phyloP scores from a whole-genome alignment of 768 basidiomycete genomes.

The Amanita jacksonii region DNA sequence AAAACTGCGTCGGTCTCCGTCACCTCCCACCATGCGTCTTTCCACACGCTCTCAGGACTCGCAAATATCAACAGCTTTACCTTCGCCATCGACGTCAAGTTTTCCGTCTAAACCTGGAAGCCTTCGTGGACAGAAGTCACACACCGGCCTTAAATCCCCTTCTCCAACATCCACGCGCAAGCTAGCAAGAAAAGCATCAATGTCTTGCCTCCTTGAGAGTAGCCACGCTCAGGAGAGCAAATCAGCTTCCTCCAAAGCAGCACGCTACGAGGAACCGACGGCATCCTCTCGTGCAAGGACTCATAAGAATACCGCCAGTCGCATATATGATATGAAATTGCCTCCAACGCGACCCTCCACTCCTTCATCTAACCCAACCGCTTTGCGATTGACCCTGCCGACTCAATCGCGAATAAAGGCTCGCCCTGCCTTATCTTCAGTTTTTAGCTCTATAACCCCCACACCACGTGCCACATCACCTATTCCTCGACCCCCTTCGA shows the following conservation, averaged over 20 bases:
- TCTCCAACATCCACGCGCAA: conserved; percentile 59
- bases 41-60: conserved; percentile 51
- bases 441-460: conserved; percentile 46
- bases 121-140: conserved; percentile 78
- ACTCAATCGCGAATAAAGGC: conserved; percentile 68
- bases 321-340: conserved; percentile 56
- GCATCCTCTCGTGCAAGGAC: conserved; percentile 74
- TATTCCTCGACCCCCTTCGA: conserved; percentile 50
- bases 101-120: conserved; percentile 66
- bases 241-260: conserved; percentile 30
- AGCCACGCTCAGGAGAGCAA: conserved; percentile 40
- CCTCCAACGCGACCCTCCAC: conserved; percentile 77
- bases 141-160: conserved; percentile 70
- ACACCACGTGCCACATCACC: conserved; percentile 48
- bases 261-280: conserved; percentile 70
- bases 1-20: conserved; percentile 58
- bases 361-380: conserved; percentile 67
- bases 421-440: conserved; percentile 64
- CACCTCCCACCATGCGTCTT: conserved; percentile 57
- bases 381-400: conserved; percentile 81
- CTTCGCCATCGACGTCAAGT: conserved; percentile 34
- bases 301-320: conserved; percentile 55
- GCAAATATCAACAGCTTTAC: conserved; percentile 43
- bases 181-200: conserved; percentile 67
- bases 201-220: conserved; percentile 64